Evolutionary conservation across 2,329 filamentous ascomycete genomes (phyloP).

Genomic region (Saccharata proteae): DNA sequence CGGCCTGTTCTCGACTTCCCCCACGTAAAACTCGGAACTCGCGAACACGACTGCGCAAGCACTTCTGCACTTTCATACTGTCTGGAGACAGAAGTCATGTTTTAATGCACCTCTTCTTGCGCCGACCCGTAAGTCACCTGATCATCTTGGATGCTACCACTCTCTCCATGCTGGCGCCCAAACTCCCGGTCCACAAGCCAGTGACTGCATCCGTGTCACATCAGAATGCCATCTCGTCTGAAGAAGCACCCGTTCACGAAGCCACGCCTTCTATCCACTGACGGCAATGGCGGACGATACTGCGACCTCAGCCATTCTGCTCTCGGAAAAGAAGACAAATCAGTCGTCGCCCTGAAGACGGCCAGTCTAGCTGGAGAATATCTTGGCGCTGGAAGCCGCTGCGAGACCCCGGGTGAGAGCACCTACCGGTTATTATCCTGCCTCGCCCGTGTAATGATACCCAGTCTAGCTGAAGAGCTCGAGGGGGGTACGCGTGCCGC

Average conservation of each 20-base stretch:
- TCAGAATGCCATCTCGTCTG: constrained; percentile 7
- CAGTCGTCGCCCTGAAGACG: constrained; percentile 1
- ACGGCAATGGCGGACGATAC: constrained; percentile 5
- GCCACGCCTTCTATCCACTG: constrained; percentile 5
- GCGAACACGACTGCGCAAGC: too few relatives aligned
- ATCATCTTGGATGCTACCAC: too few relatives aligned
- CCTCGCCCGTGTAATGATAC: not conserved
- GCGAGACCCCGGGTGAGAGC: constrained; percentile 1
- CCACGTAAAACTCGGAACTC: too few relatives aligned
- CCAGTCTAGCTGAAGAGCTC: not conserved
- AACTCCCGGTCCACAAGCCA: too few relatives aligned
- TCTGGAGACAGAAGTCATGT: too few relatives aligned
- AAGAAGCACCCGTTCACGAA: constrained; percentile 9
- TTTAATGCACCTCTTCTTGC: too few relatives aligned
- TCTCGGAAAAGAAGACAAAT: constrained; percentile 1
- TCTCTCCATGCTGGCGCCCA: too few relatives aligned
- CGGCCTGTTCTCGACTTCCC: too few relatives aligned
- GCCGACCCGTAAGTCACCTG: too few relatives aligned
- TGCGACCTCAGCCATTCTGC: constrained; percentile 1
- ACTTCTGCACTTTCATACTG: too few relatives aligned
- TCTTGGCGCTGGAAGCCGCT: constrained; percentile 3
- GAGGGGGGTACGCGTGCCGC: not conserved
- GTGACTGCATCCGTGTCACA: too few relatives aligned
- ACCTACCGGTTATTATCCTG: constrained; percentile 6
- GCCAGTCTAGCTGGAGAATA: not conserved